phyloP scores from a whole-genome alignment of 202 grass and related monocot species.

The Zoysia matrella region DNA sequence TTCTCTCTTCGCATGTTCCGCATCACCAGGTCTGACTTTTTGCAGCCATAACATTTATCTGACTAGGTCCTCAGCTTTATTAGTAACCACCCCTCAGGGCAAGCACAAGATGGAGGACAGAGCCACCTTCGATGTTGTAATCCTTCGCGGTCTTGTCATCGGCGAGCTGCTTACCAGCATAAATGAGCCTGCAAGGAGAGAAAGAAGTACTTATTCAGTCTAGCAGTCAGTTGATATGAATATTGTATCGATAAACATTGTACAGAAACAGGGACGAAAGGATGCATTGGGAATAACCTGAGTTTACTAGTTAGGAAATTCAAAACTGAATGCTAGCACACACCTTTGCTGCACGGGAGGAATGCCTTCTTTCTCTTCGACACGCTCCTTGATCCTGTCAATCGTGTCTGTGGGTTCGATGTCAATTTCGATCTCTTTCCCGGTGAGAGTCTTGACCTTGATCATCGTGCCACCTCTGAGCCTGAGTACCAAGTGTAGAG shows the following conservation, averaged over 20 bases:
- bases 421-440: too few species aligned
- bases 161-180: slow-evolving; percentile 97
- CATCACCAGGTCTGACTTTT: slow-evolving; percentile 27
- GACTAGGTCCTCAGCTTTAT: slow-evolving; percentile 21
- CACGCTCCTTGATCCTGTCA: too few species aligned
- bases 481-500: slow-evolving; percentile 82
- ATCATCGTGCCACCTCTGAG: slow-evolving; percentile 93
- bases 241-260: too few species aligned
- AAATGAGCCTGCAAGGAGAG: slow-evolving; percentile 70
- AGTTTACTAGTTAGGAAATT: neutral
- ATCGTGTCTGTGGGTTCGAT: too few species aligned
- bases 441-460: slow-evolving; percentile 28
- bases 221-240: too few species aligned
- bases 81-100: slow-evolving; percentile 87
- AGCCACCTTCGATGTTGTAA: slow-evolving; percentile 98
- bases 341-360: too few species aligned
- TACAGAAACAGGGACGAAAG: neutral
- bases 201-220: neutral
- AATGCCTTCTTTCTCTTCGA: too few species aligned
- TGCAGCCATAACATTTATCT: slow-evolving; percentile 10
- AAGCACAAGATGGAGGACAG: slow-evolving; percentile 97
- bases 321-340: neutral
- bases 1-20: slow-evolving; percentile 54
- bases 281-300: neutral
- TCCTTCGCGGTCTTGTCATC: slow-evolving; percentile 99